Evolutionary conservation across 1,284 basidiomycete species (phyloP).

Genomic region (Rhodotorula sp.): DNA sequence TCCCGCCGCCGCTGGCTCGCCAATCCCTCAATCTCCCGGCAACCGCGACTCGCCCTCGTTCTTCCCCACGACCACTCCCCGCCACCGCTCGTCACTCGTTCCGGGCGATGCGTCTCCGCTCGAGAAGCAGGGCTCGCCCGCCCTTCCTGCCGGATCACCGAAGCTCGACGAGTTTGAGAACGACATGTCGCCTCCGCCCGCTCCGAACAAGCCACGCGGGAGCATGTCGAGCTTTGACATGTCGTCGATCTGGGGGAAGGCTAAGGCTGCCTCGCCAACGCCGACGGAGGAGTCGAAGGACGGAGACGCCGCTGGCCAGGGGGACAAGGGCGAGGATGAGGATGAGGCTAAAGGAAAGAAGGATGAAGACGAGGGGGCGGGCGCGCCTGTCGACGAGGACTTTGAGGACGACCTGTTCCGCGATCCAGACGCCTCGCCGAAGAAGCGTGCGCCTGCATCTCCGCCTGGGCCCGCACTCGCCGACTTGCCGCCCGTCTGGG

Average conservation of each 20-base stretch:
- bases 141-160: conserved; percentile 2
- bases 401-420: conserved; percentile 35
- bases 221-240: conserved; percentile 38
- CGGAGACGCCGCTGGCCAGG: background rate
- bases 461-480: conserved; percentile 2
- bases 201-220: conserved; percentile 11
- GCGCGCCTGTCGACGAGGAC: conserved; percentile 17
- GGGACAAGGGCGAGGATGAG: conserved; percentile 9
- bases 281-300: conserved; percentile 3
- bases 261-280: conserved; percentile 25
- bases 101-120: background rate
- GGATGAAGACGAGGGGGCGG: conserved; percentile 7
- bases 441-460: conserved; percentile 5
- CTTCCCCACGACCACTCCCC: background rate
- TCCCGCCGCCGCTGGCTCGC: conserved; percentile 10
- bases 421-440: conserved; percentile 13
- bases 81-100: background rate
- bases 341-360: conserved; percentile 3
- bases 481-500: conserved; percentile 36
- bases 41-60: background rate
- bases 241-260: conserved; percentile 38
- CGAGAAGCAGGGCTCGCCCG: conserved; percentile 6
- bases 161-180: background rate
- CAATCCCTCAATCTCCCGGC: conserved; percentile 5
- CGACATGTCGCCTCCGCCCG: conserved; percentile 7